A percentile compares a stretch with the other conserved stretches of the same genome.
Evolutionary conservation across 139 green algal genomes (phyloP).

Genomic region (Dunaliella primolecta): DNA sequence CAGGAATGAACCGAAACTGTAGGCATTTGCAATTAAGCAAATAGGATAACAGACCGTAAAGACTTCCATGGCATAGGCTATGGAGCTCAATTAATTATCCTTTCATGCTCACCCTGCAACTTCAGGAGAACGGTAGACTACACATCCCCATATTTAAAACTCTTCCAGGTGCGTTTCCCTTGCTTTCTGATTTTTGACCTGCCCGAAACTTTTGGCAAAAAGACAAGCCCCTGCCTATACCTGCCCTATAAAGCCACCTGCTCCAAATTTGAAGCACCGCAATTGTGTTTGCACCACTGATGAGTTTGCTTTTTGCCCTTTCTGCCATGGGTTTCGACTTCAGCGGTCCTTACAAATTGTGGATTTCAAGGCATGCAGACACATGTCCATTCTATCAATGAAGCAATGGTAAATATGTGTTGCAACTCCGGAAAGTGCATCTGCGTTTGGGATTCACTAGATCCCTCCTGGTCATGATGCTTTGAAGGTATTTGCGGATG

Average conservation of each 20-base stretch:
- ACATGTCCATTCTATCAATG: no score
- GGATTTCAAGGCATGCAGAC: no score
- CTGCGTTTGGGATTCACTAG: no score
- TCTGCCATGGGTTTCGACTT: no score
- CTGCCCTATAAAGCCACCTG: no score
- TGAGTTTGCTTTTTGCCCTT: no score
- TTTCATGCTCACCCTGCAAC: not conserved
- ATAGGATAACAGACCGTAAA: not conserved
- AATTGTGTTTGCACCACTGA: not conserved
- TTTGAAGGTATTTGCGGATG: no score
- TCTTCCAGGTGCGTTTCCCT: not conserved
- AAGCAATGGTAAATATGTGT: no score
- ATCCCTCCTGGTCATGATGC: no score
- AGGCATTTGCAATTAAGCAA: not conserved
- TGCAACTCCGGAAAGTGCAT: no score
- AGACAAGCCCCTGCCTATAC: not conserved
- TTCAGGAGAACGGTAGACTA: conserved; percentile 6
- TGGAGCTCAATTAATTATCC: not conserved
- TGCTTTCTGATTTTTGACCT: not conserved
- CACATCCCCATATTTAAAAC: not conserved
- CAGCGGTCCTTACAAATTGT: not conserved
- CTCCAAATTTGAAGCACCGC: not conserved
- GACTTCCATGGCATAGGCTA: not conserved
- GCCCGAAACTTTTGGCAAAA: not conserved
- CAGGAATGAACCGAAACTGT: no score